Conservation (phyloP, 164 flowering plant species). For the Vitis rotundifolia region DNA sequence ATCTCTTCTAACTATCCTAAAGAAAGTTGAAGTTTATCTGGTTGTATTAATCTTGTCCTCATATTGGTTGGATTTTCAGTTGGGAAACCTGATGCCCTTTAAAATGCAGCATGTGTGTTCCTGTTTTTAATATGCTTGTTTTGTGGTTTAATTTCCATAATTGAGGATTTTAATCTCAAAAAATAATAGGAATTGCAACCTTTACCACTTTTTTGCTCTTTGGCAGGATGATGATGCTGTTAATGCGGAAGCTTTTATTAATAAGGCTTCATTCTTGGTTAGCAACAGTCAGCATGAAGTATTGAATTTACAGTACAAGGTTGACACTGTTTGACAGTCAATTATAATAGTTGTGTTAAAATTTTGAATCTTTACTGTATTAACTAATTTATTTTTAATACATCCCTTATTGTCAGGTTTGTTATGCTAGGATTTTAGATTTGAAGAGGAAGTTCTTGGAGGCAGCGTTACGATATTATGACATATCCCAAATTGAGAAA, state of each 20-base stretch:
- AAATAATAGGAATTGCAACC: neutral
- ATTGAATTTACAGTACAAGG: constrained; percentile 91
- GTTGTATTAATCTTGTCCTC: too few species aligned
- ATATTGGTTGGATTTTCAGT: too few species aligned
- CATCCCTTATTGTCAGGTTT: constrained; percentile 53
- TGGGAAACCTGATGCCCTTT: too few species aligned
- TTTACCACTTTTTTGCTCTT: constrained; percentile 5
- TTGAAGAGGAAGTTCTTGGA: constrained; percentile 93
- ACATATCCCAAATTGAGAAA: constrained; percentile 93
- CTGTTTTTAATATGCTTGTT: neutral
- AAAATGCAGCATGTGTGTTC: too few species aligned
- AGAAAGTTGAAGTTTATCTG: too few species aligned
- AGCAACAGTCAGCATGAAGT: constrained; percentile 92
- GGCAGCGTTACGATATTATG: constrained; percentile 98
- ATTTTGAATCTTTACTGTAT: neutral
- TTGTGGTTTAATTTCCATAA: neutral
- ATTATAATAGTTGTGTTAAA: neutral
- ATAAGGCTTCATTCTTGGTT: constrained; percentile 93
- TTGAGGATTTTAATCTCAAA: neutral
- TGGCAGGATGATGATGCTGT: constrained; percentile 98
- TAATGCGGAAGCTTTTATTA: constrained; percentile 94
- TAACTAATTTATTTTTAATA: neutral
- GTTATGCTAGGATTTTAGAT: constrained; percentile 95
- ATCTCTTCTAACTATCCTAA: too few species aligned
- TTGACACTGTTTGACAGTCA: constrained; percentile 16